Evolutionary conservation across 495 filamentous ascomycete species (phyloP), one percentile per base, ranked within the genome.

Genomic region (Jackrogersella multiformis): DNA sequence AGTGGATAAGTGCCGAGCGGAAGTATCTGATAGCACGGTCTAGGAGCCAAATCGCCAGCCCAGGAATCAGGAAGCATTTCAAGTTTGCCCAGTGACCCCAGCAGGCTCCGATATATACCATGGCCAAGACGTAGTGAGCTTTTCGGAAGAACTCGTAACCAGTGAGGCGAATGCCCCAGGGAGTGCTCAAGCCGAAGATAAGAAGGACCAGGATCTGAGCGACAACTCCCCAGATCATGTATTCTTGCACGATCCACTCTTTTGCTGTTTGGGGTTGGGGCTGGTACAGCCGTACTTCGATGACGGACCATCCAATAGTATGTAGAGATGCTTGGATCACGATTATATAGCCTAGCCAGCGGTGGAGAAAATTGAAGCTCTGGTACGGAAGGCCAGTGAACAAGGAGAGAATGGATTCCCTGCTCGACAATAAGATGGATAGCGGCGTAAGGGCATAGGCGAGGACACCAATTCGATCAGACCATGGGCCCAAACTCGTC

Each of bases 111-210:
- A 90, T 80, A 69, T 88, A 90, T 15, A 90, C 73, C 76, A 87
- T 82, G 0, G 88, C 88, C 10, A 90, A 66, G 9, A 89, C 74
- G 65, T 89, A 87, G 70, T 90, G 88, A 2, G 80, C 70, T 61
- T 90, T 88, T 9, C 86, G 78, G 74, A 90, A 91, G 66, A 86
- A 81, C 65, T 90, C 88, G 71, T 90, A 89, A 3, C 88, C 89
- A 0, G 86, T 89, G n/a, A 84, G 70, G 32, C 78, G 74, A 52
- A 89, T 86, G 0, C 79, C 86, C 71, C 78, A 80, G 41, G 77
- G 77, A 0, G 85, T 82, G 62, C 84, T 87, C 56, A 85, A 70
- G 18, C 82, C 69, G 53, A 86, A 82, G 12, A 90, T 71, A 16
- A 88, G 70, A 1, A 85, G 73, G 4, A 90, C 63, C 9, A 90